Evolutionary conservation across 1,284 basidiomycete genomes (phyloP).

Genomic region (Ceratobasidium papillatum): DNA sequence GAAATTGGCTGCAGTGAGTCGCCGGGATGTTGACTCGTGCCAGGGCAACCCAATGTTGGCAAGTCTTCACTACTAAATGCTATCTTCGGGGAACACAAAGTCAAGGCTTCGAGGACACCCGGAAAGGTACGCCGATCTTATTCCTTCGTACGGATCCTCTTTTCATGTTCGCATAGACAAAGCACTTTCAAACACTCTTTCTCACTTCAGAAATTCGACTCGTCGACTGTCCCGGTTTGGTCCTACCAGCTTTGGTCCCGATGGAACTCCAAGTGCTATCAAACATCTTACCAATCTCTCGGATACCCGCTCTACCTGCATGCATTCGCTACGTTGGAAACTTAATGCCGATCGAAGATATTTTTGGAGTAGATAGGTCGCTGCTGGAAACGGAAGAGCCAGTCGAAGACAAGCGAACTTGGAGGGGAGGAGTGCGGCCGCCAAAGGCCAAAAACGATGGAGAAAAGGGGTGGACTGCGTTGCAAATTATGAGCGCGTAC

Average conservation of each 20-base stretch:
- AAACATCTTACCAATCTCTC: conserved; percentile 88
- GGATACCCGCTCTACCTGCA: conserved; percentile 80
- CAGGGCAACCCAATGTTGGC: conserved; percentile 92
- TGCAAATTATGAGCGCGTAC: conserved; percentile 80
- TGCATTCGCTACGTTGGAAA: conserved; percentile 75
- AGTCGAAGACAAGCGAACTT: conserved; percentile 72
- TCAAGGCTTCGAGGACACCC: conserved; percentile 87
- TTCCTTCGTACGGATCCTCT: neutral
- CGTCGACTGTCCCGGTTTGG: conserved; percentile 86
- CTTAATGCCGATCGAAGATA: conserved; percentile 79
- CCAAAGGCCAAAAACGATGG: conserved; percentile 39
- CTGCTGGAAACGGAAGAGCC: conserved; percentile 51
- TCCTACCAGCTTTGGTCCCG: conserved; percentile 79
- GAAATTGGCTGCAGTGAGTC: neutral
- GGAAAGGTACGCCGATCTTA: conserved; percentile 70
- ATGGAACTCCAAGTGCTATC: conserved; percentile 83
- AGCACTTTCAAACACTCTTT: conserved; percentile 92
- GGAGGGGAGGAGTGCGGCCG: conserved; percentile 64
- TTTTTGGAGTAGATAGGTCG: conserved; percentile 69
- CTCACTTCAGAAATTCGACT: conserved; percentile 84
- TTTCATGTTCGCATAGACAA: conserved; percentile 65
- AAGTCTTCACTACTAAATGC: conserved; percentile 93
- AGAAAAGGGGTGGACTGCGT: conserved; percentile 70
- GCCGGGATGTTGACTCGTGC: neutral
- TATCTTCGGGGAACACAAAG: conserved; percentile 81